phyloP scores from a whole-genome alignment of 495 filamentous ascomycete genomes.

The Xylaria telfairii region DNA sequence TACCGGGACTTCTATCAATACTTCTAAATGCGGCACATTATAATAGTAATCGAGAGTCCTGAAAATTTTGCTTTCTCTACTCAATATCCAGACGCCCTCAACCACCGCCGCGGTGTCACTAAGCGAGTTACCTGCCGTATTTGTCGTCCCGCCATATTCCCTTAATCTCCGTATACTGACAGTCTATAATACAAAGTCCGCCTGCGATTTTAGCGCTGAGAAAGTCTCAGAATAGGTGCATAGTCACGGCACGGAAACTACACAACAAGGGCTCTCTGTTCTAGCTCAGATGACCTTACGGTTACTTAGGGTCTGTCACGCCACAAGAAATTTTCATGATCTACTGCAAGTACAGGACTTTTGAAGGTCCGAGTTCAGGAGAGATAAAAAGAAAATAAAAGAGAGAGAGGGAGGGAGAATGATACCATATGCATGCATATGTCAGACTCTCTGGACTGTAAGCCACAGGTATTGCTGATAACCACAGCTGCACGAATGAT shows the following conservation, averaged over 20 bases:
- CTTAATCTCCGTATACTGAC: neutral
- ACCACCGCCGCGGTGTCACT: neutral
- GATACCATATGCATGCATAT: neutral
- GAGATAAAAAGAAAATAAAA: neutral
- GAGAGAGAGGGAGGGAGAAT: neutral
- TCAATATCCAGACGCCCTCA: neutral
- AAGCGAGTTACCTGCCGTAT: slow-evolving; percentile 2
- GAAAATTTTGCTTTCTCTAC: neutral
- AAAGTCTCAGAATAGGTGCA: neutral
- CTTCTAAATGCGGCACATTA: neutral
- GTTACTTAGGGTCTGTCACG: neutral
- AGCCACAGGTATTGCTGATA: neutral
- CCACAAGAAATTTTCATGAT: neutral
- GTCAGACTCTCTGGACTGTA: neutral
- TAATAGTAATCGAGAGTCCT: neutral
- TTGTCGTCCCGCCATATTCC: neutral
- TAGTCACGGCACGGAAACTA: neutral
- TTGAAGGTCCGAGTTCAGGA: neutral
- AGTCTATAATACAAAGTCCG: neutral
- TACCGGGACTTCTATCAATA: neutral
- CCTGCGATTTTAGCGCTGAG: no score
- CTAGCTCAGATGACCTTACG: neutral
- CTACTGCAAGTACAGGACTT: neutral
- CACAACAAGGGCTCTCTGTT: neutral
- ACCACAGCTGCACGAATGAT: neutral